These are phyloP conservation scores for Lumnitzera racemosa DNA, from an alignment of 345 rosid species.

Conservation along the genomic window DNA sequence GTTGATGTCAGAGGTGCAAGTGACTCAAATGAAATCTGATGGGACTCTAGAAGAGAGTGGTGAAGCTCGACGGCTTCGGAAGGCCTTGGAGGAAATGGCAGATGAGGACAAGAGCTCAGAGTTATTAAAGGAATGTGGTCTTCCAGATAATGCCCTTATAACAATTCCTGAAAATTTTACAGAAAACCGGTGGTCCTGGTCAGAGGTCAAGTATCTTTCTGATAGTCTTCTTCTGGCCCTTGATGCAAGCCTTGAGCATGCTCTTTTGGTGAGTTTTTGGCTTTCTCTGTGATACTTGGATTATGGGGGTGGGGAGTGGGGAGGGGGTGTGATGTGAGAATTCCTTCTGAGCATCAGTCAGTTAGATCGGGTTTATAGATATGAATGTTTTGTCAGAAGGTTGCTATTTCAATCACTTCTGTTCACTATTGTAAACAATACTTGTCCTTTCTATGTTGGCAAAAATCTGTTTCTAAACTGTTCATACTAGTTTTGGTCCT, in stretches of 20 bases:
- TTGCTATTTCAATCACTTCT: too few relatives aligned
- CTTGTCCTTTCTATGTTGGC: too few relatives aligned
- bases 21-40: constrained; percentile 91
- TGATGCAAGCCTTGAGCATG: constrained; percentile 95
- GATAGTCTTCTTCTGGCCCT: constrained; percentile 79
- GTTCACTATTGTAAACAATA: too few relatives aligned
- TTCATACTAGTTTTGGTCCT: too few relatives aligned
- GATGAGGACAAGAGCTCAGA: constrained; percentile 62
- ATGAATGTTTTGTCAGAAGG: too few relatives aligned
- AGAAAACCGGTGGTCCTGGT: constrained; percentile 89
- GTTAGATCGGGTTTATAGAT: too few relatives aligned
- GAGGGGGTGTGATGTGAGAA: background rate
- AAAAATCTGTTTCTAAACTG: too few relatives aligned
- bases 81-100: constrained; percentile 87
- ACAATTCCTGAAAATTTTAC: constrained; percentile 46
- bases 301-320: background rate
- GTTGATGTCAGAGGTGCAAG: constrained; percentile 95
- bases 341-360: too few relatives aligned
- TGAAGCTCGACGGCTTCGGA: constrained; percentile 85
- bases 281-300: background rate
- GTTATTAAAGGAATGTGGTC: constrained; percentile 71
- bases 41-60: constrained; percentile 94
- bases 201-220: constrained; percentile 72
- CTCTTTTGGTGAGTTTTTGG: constrained; percentile 70
- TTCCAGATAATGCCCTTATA: constrained; percentile 60